Base-by-base conservation (phyloP, 192 early-diverging fungal genomes). In the Podochytrium sp. region DNA sequence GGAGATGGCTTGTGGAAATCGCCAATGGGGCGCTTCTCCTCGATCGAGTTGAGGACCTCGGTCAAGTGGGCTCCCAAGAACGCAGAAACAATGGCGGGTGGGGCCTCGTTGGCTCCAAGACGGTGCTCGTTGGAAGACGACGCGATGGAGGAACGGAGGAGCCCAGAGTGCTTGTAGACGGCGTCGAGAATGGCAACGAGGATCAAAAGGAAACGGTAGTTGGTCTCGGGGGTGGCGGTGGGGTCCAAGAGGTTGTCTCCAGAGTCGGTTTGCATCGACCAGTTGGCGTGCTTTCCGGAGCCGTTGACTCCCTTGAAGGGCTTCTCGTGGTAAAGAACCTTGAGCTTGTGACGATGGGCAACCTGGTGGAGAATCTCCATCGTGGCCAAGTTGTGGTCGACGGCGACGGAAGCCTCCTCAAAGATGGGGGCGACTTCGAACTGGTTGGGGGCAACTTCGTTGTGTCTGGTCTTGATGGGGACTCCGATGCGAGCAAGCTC, bases 231-330 rank as follows among this genome's bases (percentile, higher is more conserved):
- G 64, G 90, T 92, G 73, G 92, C 81, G 23, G 94, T 93, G 65
- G 96, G 97, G 73, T 97, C 94, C 34, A 99, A 86, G 78, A 99
- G 89, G 89, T 99, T 99, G 81, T 97, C 96, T 66, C 97, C 97
- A 60, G 81, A 78, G 85, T 97, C 93, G 16, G 95, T 99, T 40
- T 92, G 91, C 72, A 97, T 86, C 64, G 94, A 91, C 95, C 95
- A 98, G 91, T 97, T 97, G 86, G 94, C 95, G 90, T 97, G 97
- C 90, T 99, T 99, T 64, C 97, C 96, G 34, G 91, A 93, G 30
- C 97, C 97, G 86, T 99, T 99, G 82, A 99, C 86, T 71, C 97
- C 96, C 85, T 94, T 94, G 89, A 96, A 99, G 33, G 97, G 97
- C 85, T 99, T 99, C 89, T 99, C 97, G 89, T 99, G 97, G 92